Base-by-base conservation (phyloP, 2,329 filamentous ascomycete genomes). In the Pyricularia pennisetigena region DNA sequence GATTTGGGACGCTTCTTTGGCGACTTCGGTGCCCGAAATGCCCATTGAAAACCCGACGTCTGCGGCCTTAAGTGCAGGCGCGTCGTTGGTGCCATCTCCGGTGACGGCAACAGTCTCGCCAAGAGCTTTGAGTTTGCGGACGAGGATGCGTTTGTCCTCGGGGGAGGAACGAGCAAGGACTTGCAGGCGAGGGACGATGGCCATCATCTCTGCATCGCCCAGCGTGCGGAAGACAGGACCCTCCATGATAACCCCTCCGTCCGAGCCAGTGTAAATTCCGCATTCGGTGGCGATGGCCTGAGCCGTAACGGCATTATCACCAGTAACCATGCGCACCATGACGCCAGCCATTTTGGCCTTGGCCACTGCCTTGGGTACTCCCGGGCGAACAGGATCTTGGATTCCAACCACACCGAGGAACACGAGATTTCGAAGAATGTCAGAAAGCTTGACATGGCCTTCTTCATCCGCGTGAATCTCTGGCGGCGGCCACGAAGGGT, bases 21-120 rank as follows among this genome's bases (percentile, higher is more conserved):
- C 91, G 35, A 94, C 90, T 76, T 93, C 91, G 0, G 91, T 93
- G 70, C 91, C 91, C 23, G 90, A 85, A 67, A 93, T 91, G 71
- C 91, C 91, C 91, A 94, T 94, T 20, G 90, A 92, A 78, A 94
- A 93, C 30, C 91, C 91, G 67, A 94, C 89, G 74, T 94, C 90
- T 10, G 91, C 91, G 73, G 88, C 88, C 78, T 91, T 92, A 64
- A 94, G 82, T 67, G 91, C 91, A 30, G 90, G 90, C 4, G 90
- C 91, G 77, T 94, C 91, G 75, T 94, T 94, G 72, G 91, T 93
- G 68, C 91, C 91, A 73, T 94, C 91, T 71, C 91, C 91, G 35
- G 91, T 94, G 8, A 94, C 91, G 64, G 91, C 91, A 67, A 94
- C 91, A 23, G 88, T 92, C 75, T 94, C 90, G 59, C 87, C 88